Evolutionary conservation across 805 yeast genomes (phyloP).

Genomic region (Ogataea siamensis): DNA sequence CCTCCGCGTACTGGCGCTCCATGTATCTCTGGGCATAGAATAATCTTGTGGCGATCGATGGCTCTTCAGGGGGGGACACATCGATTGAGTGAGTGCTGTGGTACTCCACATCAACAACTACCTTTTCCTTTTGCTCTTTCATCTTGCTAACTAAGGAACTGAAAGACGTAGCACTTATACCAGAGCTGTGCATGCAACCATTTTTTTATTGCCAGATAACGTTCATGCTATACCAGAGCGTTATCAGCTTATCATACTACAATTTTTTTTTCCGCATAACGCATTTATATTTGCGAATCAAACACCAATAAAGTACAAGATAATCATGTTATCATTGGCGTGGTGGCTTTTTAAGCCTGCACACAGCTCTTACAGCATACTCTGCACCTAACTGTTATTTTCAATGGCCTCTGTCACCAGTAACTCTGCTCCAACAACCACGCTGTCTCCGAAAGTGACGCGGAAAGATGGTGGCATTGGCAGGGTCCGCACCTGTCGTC

Average conservation of each 20-base stretch:
- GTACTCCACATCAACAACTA: background rate
- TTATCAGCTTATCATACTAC: background rate
- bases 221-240: background rate
- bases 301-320: too few species aligned
- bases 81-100: slow-evolving; percentile 1
- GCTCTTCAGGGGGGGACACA: background rate
- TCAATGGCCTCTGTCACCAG: slow-evolving; percentile 61
- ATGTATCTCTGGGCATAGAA: slow-evolving; percentile 26
- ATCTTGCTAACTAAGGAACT: too few species aligned
- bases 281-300: too few species aligned
- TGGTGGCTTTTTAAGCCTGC: background rate
- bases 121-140: slow-evolving; percentile 1
- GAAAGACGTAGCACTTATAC: too few species aligned
- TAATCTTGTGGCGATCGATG: slow-evolving; percentile 16
- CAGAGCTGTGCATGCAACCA: too few species aligned
- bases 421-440: slow-evolving; percentile 65
- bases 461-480: slow-evolving; percentile 57
- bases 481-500: slow-evolving; percentile 71
- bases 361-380: slow-evolving; percentile 44
- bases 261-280: background rate
- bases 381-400: slow-evolving; percentile 54
- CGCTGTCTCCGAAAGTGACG: slow-evolving; percentile 59
- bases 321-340: too few species aligned
- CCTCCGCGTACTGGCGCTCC: slow-evolving; percentile 20
- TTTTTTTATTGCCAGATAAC: background rate